Base-by-base conservation (phyloP, 805 yeast species). In the Kuraishia ogatae region DNA sequence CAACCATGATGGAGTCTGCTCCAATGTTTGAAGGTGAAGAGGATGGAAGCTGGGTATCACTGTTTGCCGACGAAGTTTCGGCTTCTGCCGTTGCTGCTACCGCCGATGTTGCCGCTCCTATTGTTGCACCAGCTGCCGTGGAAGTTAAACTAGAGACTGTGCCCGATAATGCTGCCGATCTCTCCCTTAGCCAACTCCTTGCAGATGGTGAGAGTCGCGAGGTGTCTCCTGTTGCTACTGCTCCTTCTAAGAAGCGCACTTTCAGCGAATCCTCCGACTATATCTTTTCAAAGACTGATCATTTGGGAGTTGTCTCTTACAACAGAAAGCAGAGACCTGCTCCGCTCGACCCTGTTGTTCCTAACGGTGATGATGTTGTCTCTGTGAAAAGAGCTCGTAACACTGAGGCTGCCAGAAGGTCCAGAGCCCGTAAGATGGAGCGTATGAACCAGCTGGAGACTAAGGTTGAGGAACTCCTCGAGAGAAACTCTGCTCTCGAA, bases 381-480 rank as follows among this genome's bases (percentile, higher is more conserved):
- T 81, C 89, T 50, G 69, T 87, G 64, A 93, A 93, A 75, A 85
- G 98, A 68, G 98, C 98, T 8, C 85, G 93, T 71, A 93, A 94
- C 79, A 93, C 93, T n/a, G 97, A 91, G 68, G 97, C 98, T 61
- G 97, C 97, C 7, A 84, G 97, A 71, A 82, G 97, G 66, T 90
- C 97, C 26, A 79, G 97, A 65, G 97, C 97, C 23, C 83, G 96
- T 69, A 90, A 92, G 71, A 84, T 87, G 84, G 88, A 88, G 69
- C 82, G 96, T 70, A 87, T 92, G 89, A 64, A 71, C 57, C 93
- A 89, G 68, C 75, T 92, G 67, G 97, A 92, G 71, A 81, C 71
- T 23, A 83, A 82, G 69, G 94, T 91, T 54, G 89, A 84, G 60
- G 78, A 70, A 35, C 75, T 92, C 59, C 61, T 85, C 51, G 66